Conservation (phyloP, 164 flowering plant species). For the Pachysandra terminalis region DNA sequence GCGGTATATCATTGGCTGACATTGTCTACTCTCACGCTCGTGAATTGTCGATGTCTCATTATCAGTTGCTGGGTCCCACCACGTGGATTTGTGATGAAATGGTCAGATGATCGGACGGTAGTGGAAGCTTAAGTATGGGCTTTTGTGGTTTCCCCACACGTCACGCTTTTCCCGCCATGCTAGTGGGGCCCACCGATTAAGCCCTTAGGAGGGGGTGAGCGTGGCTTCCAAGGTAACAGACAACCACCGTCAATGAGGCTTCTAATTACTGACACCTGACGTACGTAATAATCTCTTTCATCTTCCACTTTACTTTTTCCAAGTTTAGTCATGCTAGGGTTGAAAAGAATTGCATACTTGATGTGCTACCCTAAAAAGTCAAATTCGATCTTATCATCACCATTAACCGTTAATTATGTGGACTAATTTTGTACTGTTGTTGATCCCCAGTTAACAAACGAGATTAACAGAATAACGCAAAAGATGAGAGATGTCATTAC, state of each 20-base stretch:
- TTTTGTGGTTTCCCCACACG: conserved; percentile 18
- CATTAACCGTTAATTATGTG: too few species aligned
- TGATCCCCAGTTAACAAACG: too few species aligned
- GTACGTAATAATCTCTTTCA: not conserved
- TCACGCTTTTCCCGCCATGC: conserved; percentile 27
- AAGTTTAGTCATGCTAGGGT: too few species aligned
- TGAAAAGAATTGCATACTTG: too few species aligned
- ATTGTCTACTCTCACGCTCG: not conserved
- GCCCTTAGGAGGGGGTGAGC: not conserved
- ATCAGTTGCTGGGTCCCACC: conserved; percentile 8
- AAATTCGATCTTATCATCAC: too few species aligned
- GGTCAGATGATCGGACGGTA: conserved; percentile 15
- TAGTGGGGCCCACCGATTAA: conserved; percentile 6
- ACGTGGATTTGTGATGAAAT: conserved; percentile 12
- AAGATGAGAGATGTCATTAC: too few species aligned
- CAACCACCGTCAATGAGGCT: not conserved
- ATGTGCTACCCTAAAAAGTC: too few species aligned
- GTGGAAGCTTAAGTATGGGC: conserved; percentile 3
- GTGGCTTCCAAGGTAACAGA: conserved; percentile 16
- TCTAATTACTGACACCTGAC: conserved; percentile 7
- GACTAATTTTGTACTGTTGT: too few species aligned
- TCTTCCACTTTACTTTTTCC: not conserved
- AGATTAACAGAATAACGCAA: too few species aligned
- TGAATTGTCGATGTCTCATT: conserved; percentile 20
- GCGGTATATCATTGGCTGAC: not conserved